Percentiles rank a stretch among this genome's conserved stretches.
phyloP scores from a whole-genome alignment of 2,329 filamentous ascomycete genomes.

The Clarireedia sp. region DNA sequence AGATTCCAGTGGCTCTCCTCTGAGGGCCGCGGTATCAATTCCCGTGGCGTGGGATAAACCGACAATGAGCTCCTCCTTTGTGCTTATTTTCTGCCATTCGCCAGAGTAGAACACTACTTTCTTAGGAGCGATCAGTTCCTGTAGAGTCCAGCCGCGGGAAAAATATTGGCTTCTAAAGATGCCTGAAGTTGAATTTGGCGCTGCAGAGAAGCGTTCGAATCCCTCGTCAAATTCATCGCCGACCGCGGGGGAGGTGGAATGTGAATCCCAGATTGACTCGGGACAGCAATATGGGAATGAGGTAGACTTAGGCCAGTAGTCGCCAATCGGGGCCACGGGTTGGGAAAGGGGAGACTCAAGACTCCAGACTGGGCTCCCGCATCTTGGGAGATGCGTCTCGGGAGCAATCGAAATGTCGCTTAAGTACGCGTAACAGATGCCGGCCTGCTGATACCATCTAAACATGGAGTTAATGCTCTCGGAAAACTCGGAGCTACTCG shows the following conservation, averaged over 20 bases:
- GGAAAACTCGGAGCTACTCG: slow-evolving; percentile 9
- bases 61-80: neutral
- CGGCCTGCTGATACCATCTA: slow-evolving; percentile 9
- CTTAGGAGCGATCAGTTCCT: neutral
- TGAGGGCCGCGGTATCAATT: neutral
- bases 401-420: neutral
- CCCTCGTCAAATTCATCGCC: too few species aligned
- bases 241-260: too few species aligned
- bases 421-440: slow-evolving; percentile 13
- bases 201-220: too few species aligned
- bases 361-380: too few species aligned
- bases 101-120: neutral
- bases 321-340: too few species aligned
- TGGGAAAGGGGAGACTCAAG: too few species aligned
- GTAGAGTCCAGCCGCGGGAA: neutral
- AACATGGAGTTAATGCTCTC: slow-evolving; percentile 17
- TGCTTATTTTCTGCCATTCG: neutral
- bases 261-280: too few species aligned
- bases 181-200: neutral
- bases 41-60: neutral
- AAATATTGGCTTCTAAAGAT: neutral
- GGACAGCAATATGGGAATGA: too few species aligned
- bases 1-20: neutral
- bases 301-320: too few species aligned
- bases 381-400: too few species aligned